phyloP scores from a whole-genome alignment of 139 green algal species.

The Chlorella sp. region DNA sequence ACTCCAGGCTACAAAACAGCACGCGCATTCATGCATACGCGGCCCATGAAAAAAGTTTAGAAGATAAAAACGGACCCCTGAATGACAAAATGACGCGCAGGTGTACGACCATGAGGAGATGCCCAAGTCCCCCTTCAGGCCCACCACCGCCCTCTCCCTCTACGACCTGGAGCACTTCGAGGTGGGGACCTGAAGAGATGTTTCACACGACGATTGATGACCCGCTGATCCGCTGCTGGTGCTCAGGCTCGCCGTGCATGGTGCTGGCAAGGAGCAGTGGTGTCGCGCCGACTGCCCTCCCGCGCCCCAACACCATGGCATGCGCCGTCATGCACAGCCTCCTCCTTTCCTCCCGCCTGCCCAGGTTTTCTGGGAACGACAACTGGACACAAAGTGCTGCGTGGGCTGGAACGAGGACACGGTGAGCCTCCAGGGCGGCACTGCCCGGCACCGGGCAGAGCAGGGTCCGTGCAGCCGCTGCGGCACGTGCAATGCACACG shows the following conservation, averaged over 20 bases:
- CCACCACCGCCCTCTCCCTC: conserved; percentile 27
- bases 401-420: conserved; percentile 47
- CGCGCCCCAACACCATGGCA: no score
- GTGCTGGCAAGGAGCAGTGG: no score
- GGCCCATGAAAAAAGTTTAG: no score
- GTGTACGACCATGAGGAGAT: conserved; percentile 26
- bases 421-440: background rate
- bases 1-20: background rate
- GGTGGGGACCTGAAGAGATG: no score
- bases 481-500: background rate
- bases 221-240: no score
- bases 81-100: background rate
- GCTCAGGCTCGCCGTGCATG: no score
- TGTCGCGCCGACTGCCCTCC: no score
- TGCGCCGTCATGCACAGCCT: no score
- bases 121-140: background rate
- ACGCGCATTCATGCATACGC: no score
- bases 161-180: conserved; percentile 43
- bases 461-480: background rate
- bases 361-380: conserved; percentile 51
- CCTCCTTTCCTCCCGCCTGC: no score
- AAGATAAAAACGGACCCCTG: background rate
- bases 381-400: conserved; percentile 41
- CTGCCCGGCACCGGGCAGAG: background rate
- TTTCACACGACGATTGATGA: no score